Percentiles rank a stretch among this genome's conserved stretches.
phyloP scores from a whole-genome alignment of 495 filamentous ascomycete species.

The Clavariopsis aquatica region DNA sequence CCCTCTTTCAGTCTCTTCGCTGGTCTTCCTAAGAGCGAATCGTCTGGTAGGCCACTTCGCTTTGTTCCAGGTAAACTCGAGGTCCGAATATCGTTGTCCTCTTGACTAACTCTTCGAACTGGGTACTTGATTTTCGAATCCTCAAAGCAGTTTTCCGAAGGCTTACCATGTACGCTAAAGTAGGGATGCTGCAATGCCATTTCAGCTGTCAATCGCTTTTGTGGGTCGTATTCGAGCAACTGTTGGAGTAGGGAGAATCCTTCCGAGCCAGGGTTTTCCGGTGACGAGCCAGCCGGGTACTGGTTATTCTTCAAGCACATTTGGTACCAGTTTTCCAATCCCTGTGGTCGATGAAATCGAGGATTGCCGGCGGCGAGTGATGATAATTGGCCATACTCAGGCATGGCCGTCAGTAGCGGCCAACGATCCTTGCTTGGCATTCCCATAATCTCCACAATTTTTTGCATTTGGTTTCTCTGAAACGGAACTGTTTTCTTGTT shows the following conservation, averaged over 20 bases:
- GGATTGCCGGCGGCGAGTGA: constrained; percentile 56
- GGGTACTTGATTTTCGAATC: constrained; percentile 86
- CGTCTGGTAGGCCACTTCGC: constrained; percentile 82
- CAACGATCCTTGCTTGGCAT: constrained; percentile 85
- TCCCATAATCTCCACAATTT: constrained; percentile 95
- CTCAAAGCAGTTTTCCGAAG: constrained; percentile 83
- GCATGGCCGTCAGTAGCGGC: constrained; percentile 77
- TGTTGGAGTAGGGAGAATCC: constrained; percentile 79
- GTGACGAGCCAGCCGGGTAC: constrained; percentile 54
- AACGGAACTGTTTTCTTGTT: constrained; percentile 95
- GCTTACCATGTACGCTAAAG: constrained; percentile 63
- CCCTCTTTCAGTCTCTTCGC: constrained; percentile 68
- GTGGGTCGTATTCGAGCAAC: constrained; percentile 90
- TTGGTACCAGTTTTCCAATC: constrained; percentile 67
- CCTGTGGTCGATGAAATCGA: constrained; percentile 48
- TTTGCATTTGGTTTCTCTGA: constrained; percentile 97
- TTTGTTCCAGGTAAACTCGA: constrained; percentile 91
- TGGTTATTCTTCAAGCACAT: constrained; percentile 60
- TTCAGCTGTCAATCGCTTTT: constrained; percentile 80
- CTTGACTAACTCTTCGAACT: constrained; percentile 81
- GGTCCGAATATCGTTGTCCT: constrained; percentile 90
- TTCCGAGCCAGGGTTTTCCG: constrained; percentile 64
- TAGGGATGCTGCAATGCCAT: constrained; percentile 86
- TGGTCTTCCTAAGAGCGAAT: constrained; percentile 64
- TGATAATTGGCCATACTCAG: constrained; percentile 75